Evolutionary conservation across 1,139 yeast genomes (phyloP).

Genomic region (Magnusiomyces ingens): DNA sequence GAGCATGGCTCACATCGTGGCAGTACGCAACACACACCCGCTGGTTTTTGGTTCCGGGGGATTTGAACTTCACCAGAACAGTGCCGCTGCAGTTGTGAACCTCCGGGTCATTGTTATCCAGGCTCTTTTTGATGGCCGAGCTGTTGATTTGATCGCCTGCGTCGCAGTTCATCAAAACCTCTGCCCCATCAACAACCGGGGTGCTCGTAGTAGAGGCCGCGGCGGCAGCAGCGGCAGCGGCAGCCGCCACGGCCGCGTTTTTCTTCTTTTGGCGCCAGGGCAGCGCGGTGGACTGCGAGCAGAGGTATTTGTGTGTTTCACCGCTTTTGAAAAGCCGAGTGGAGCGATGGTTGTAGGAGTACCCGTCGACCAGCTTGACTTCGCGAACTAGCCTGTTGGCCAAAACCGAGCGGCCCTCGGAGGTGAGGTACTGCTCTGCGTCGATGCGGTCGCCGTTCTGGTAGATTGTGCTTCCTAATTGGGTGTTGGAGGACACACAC

Average conservation of each 20-base stretch:
- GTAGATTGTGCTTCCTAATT: too few species aligned
- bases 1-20: conserved; percentile 14
- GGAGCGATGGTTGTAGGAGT: conserved; percentile 13
- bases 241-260: conserved; percentile 7
- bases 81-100: conserved; percentile 14
- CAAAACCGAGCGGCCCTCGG: conserved; percentile 13
- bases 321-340: conserved; percentile 14
- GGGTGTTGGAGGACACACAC: too few species aligned
- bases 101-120: conserved; percentile 8
- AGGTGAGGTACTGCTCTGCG: conserved; percentile 6
- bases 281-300: conserved; percentile 13
- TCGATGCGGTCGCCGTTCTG: conserved; percentile 3
- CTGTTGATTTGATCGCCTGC: not conserved
- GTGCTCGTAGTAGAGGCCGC: not conserved
- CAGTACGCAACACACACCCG: conserved; percentile 15
- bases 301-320: conserved; percentile 15
- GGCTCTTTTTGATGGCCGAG: not conserved
- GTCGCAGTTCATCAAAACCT: too few species aligned
- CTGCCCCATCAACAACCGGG: not conserved
- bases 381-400: conserved; percentile 11
- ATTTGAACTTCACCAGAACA: conserved; percentile 12
- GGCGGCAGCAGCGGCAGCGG: conserved; percentile 1
- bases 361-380: conserved; percentile 10
- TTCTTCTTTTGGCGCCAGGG: conserved; percentile 15
- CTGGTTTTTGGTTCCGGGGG: conserved; percentile 11